phyloP scores from a whole-genome alignment of 495 filamentous ascomycete genomes.

The Poronia punctata region DNA sequence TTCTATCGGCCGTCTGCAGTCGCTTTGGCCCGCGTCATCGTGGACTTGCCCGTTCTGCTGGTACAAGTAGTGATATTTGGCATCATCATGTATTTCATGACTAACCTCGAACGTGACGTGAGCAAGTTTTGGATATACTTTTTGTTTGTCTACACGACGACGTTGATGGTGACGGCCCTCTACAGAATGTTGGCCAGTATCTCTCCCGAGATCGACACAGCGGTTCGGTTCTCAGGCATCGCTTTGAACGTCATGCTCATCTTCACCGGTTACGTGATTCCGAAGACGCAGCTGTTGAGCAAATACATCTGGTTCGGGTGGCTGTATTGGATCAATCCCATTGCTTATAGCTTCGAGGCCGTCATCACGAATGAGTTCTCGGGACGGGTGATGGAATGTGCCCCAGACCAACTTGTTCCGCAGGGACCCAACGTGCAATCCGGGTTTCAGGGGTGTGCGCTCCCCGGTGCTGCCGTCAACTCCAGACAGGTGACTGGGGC shows the following conservation, averaged over 20 bases:
- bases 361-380: constrained; percentile 51
- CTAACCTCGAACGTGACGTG: constrained; percentile 53
- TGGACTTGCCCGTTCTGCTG: constrained; percentile 62
- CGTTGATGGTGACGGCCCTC: constrained; percentile 59
- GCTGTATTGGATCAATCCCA: constrained; percentile 49
- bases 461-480: constrained; percentile 47
- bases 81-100: constrained; percentile 64
- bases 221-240: constrained; percentile 63
- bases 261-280: constrained; percentile 48
- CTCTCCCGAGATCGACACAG: constrained; percentile 65
- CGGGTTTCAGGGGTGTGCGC: constrained; percentile 54
- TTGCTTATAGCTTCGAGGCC: constrained; percentile 52
- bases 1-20: constrained; percentile 74
- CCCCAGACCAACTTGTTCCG: constrained; percentile 48
- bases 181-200: constrained; percentile 74
- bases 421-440: constrained; percentile 42
- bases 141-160: constrained; percentile 62
- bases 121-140: constrained; percentile 71
- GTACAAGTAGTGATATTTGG: constrained; percentile 57
- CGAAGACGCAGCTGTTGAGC: constrained; percentile 28
- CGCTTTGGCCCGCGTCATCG: constrained; percentile 56
- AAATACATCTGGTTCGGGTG: constrained; percentile 52
- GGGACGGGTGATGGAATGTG: constrained; percentile 45
- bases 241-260: constrained; percentile 57
- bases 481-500: constrained; percentile 44